phyloP scores from a whole-genome alignment of 2,329 filamentous ascomycete species.

The Alternaria dauci region DNA sequence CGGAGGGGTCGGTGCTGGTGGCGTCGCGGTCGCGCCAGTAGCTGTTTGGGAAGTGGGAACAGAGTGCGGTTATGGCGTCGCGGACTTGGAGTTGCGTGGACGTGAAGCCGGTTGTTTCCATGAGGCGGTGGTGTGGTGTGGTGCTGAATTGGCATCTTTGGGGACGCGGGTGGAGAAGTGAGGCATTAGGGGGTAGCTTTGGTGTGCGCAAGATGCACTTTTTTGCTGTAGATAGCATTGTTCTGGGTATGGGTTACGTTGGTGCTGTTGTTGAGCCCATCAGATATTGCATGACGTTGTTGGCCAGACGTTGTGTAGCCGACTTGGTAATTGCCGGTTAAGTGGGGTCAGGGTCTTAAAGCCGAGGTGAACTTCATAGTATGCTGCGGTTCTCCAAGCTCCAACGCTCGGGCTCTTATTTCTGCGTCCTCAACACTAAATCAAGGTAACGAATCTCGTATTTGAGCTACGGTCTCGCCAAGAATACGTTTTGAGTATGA shows the following conservation, averaged over 20 bases:
- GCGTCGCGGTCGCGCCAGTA: slow-evolving; percentile 82
- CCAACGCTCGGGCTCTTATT: too few relatives aligned
- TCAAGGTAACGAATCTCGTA: too few relatives aligned
- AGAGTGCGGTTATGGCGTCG: slow-evolving; percentile 73
- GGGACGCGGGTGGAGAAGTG: not conserved
- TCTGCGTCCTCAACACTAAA: too few relatives aligned
- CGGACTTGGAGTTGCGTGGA: slow-evolving; percentile 76
- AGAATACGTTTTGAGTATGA: too few relatives aligned
- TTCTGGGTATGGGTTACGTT: not conserved
- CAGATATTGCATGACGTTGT: not conserved
- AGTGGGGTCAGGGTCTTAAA: not conserved
- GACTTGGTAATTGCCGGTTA: not conserved
- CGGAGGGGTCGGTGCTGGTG: slow-evolving; percentile 73
- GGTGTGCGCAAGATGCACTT: not conserved
- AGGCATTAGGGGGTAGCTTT: not conserved
- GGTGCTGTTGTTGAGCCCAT: not conserved
- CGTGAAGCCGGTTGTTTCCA: slow-evolving; percentile 77
- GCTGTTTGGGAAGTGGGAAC: slow-evolving; percentile 71
- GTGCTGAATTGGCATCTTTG: slow-evolving; percentile 42
- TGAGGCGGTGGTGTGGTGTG: slow-evolving; percentile 57
- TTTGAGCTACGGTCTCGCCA: too few relatives aligned
- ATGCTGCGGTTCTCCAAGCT: not conserved
- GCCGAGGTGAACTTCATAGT: not conserved
- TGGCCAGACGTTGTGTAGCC: slow-evolving; percentile 1
- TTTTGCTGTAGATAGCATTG: not conserved